Evolutionary conservation across 2,329 filamentous ascomycete species (phyloP), one percentile per base, ranked within the genome.

Genomic region (Colletotrichum simmondsii): DNA sequence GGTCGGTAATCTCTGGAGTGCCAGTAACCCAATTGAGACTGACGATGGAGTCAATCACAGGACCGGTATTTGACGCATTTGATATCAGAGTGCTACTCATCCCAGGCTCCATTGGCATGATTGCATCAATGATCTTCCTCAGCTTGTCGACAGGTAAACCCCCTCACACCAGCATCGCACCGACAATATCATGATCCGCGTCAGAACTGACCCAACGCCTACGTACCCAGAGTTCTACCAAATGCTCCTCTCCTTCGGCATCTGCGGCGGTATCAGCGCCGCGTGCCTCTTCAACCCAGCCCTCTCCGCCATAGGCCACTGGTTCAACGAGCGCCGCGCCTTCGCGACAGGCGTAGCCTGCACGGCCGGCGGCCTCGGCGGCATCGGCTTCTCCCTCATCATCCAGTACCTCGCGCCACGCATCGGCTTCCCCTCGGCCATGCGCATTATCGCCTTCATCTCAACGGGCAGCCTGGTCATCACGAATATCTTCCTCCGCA

Each of bases 241-340:
- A 57, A 94, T 94, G 78, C 88, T 95, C 78, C 81, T 95, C 28
- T 87, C 89, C 5, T 92, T 93, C 75, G 91, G 92, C 5, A 80
- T 94, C 0, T 78, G 93, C 2, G 89, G 89, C 24, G 93, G 93
- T 4, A 75, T 91, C 1, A 91, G 90, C 1, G 90, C 90, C 0
- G 92, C 91, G 1, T 84, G 94, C 19, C 87, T 94, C 53, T 94
- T 94, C 79, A 94, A 91, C 0, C 92, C 93, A 0, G 87, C 90
- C 10, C 83, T 94, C 37, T 88, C 90, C 4, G 88, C 90, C 3
- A 87, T 94, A 3, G 91, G 91, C 0, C 93, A 95, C 76, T 94
- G 88, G 83, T 95, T 95, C 82, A 84, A 88, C 7, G 81, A 83
- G 10, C 88, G 88, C 57, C 88, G 93, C 10, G 93, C 89, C 2